These are phyloP conservation scores for Periconia macrospinosa DNA, from an alignment of 2,329 filamentous ascomycete genomes.

Conservation along the genomic window DNA sequence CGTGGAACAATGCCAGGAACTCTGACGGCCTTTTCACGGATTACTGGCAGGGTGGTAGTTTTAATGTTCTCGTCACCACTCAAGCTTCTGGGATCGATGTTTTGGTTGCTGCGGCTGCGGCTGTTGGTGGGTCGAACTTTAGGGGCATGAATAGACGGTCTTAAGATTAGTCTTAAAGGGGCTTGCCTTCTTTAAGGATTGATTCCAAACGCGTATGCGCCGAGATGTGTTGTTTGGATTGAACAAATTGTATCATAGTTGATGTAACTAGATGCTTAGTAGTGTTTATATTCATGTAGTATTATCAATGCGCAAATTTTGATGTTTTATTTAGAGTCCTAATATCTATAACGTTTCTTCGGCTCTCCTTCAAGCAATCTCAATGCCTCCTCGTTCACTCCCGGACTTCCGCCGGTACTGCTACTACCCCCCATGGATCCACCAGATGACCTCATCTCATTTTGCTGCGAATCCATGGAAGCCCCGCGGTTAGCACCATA, in stretches of 20 bases:
- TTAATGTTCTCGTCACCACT: slow-evolving; percentile 55
- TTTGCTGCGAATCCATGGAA: neutral
- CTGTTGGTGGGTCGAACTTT: neutral
- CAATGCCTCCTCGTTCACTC: neutral
- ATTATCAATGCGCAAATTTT: no score
- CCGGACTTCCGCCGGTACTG: neutral
- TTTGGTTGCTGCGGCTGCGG: slow-evolving; percentile 56
- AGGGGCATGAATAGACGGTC: neutral
- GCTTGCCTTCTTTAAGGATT: no score
- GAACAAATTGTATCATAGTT: no score
- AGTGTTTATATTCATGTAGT: no score
- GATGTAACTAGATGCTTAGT: no score
- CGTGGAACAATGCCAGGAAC: slow-evolving; percentile 29
- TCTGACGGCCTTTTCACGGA: slow-evolving; percentile 56
- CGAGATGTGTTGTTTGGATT: no score
- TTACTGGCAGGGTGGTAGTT: slow-evolving; percentile 61
- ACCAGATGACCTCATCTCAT: neutral
- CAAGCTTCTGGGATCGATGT: slow-evolving; percentile 67
- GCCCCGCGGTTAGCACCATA: neutral
- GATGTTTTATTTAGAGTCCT: no score
- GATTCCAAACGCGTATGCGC: no score
- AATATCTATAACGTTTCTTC: neutral
- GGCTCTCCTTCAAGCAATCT: neutral
- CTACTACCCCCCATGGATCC: neutral
- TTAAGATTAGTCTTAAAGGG: neutral